Evolutionary conservation across 2,329 filamentous ascomycete genomes (phyloP), one percentile per base, ranked within the genome.

Genomic region (Aspergillus spinulosporus): DNA sequence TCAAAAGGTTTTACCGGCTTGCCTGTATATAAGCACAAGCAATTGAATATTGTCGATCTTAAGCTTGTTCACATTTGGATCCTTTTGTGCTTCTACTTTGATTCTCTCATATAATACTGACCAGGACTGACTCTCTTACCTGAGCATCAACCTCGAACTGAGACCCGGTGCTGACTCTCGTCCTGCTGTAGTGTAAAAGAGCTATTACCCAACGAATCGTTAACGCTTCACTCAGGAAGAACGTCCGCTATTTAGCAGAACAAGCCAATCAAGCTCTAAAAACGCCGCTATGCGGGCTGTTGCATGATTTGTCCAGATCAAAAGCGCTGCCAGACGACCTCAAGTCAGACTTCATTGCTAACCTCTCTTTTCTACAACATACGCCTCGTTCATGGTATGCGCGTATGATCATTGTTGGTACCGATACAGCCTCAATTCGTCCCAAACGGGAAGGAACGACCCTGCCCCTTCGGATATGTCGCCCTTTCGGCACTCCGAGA

Each of bases 401-500:
- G 5, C 5, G 15, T 15, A 43, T 7, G n/a, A 5, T 21, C 40
- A 26, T 34, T 29, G 14, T n/a, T 3, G n/a, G 14, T 34, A 34
- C 14, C 8, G 29, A 31, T 34, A 26, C n/a, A 29, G n/a, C 40
- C 12, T 52, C 54, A 47, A 12, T 11, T 15, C 2, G n/a, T 47
- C 54, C 54, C 4, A 47, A 52, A 36, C 14, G 29, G 54, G 54
- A 56, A 51, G 47, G 26, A 8, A 56, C 48, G 54, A 42, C 48
- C 43, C 36, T 39, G 37, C 43, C 29, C 36, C 5, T 5, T 32
- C 36, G 7, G 26, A n/a, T 12, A 5, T 42, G 11, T 31, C 36
- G 31, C 42, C 15, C 11, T 39, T 49, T 52, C 32, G 29, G 26
- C 39, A 12, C 49, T 51, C 34, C 29, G 36, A 52, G 48, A 43